Evolutionary conservation across 1,284 basidiomycete species (phyloP).

Genomic region (Marasmius sp.): DNA sequence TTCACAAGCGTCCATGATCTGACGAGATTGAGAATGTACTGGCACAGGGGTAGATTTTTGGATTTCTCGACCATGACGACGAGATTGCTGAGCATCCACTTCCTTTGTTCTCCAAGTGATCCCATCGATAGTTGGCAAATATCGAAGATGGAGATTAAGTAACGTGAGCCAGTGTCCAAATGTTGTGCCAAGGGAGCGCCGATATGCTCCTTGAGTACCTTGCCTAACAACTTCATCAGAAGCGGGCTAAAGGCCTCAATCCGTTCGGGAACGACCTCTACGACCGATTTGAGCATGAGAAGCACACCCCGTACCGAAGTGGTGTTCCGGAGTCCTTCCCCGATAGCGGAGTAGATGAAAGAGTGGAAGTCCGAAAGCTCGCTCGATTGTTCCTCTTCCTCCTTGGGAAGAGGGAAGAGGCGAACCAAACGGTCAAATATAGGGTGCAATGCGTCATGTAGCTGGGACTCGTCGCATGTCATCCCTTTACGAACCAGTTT

Average conservation of each 20-base stretch:
- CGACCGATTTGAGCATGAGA: slow-evolving; percentile 86
- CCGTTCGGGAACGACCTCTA: slow-evolving; percentile 82
- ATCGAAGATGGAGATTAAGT: slow-evolving; percentile 68
- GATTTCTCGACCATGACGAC: slow-evolving; percentile 91
- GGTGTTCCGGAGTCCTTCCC: slow-evolving; percentile 79
- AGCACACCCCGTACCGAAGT: slow-evolving; percentile 80
- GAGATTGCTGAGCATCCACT: slow-evolving; percentile 74
- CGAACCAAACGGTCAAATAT: slow-evolving; percentile 86
- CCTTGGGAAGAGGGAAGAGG: slow-evolving; percentile 83
- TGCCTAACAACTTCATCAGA: slow-evolving; percentile 85
- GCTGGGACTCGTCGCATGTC: slow-evolving; percentile 68
- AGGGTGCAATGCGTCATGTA: slow-evolving; percentile 82
- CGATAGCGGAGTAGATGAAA: slow-evolving; percentile 76
- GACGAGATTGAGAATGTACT: slow-evolving; percentile 85
- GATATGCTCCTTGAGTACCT: slow-evolving; percentile 89
- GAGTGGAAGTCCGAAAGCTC: slow-evolving; percentile 78
- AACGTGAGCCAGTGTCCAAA: slow-evolving; percentile 60
- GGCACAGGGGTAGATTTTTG: slow-evolving; percentile 79
- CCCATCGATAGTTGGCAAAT: slow-evolving; percentile 68
- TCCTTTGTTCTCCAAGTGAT: slow-evolving; percentile 69
- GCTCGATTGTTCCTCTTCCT: slow-evolving; percentile 67
- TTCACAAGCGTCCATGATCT: slow-evolving; percentile 88
- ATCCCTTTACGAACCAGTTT: slow-evolving; percentile 90
- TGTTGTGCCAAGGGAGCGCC: slow-evolving; percentile 44
- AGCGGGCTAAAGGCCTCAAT: slow-evolving; percentile 80